Percentiles rank a stretch among this genome's conserved stretches.
Evolutionary conservation across 2,329 filamentous ascomycete species (phyloP).

Genomic region (Penicillium sp.): DNA sequence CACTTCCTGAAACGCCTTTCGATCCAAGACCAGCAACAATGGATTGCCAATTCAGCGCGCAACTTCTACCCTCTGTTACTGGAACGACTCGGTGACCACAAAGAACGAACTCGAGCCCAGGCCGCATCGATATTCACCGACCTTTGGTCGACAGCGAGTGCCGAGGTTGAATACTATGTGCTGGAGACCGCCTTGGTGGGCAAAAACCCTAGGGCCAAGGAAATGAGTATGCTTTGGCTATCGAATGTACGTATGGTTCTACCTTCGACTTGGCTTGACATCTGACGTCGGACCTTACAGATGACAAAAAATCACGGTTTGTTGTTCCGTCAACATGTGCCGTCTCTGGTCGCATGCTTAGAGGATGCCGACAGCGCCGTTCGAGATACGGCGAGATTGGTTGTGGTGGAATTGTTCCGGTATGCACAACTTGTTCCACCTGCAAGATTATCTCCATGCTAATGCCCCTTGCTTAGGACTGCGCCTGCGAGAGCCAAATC

Average conservation of each 20-base stretch:
- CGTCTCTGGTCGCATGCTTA: conserved; percentile 73
- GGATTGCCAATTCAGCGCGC: conserved; percentile 63
- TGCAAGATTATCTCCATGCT: not conserved
- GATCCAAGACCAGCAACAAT: conserved; percentile 72
- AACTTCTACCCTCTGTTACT: conserved; percentile 69
- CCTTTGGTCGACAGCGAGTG: conserved; percentile 63
- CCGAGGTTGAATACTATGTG: conserved; percentile 74
- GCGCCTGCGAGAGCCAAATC: conserved; percentile 79
- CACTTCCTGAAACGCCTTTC: conserved; percentile 81
- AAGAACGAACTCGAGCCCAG: conserved; percentile 74
- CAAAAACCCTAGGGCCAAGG: conserved; percentile 78
- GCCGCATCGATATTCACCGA: conserved; percentile 72
- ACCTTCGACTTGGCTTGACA: not conserved
- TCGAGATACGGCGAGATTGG: conserved; percentile 73
- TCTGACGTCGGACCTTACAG: conserved; percentile 37
- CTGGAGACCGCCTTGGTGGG: conserved; percentile 72
- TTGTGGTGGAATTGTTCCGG: conserved; percentile 82
- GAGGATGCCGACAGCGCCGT: conserved; percentile 88
- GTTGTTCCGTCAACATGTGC: conserved; percentile 77
- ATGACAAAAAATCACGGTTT: conserved; percentile 77
- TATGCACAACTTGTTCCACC: conserved; percentile 37
- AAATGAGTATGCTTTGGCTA: conserved; percentile 79
- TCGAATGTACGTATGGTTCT: conserved; percentile 54
- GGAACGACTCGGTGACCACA: conserved; percentile 81
- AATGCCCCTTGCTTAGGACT: conserved; percentile 48